Base-by-base conservation (phyloP, 805 yeast genomes). In the Kregervanrija delftensis region DNA sequence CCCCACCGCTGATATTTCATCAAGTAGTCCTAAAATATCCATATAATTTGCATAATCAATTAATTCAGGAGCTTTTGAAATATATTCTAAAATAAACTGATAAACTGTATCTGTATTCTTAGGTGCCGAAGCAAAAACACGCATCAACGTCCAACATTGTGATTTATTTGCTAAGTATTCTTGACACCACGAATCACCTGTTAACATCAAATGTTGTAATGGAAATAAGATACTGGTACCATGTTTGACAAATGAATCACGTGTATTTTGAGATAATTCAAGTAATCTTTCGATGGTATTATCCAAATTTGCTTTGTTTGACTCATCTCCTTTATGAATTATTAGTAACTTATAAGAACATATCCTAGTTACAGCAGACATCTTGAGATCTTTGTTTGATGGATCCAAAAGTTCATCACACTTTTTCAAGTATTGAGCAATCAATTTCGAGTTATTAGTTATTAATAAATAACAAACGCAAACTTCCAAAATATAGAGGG, bases 1-100 rank as follows among this genome's bases (percentile, higher is more conserved):
- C 8, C 95, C 95, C 39, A 83, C 77, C 1, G 91, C 84, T 0
- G 93, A 83, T 13, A 86, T 73, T 51, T 86, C 95, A 61, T 86
- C 95, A 31, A 86, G 61, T 9, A 85, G 62, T 0, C 91, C 93
- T 33, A 86, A 66, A 10, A 85, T 61, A 51, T 77, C 72, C 76
- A 84, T 76, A 53, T 77, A 84, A 52, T 82, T 84, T 1, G 61
- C 58, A 6, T 69, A 66, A 13, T 66, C 68, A 31, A 82, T 66
- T 10, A 67, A 63, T 2, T 57, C 51, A 0, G 72, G 54, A 41
- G 53, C 41, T 33, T 56, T 43, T 14, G 58, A 57, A 30, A 74
- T 51, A 5, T 78, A 53, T 2, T 63, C 56, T 35, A 72, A 73
- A 40, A 78, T 63, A 51, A 78, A 80, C 12, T 57, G 58, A 45